Percentiles rank a stretch among this genome's conserved stretches.
These are phyloP conservation scores for Saccharomyces pastorianus DNA, from an alignment of 1,139 yeast species.

Conservation along the genomic window DNA sequence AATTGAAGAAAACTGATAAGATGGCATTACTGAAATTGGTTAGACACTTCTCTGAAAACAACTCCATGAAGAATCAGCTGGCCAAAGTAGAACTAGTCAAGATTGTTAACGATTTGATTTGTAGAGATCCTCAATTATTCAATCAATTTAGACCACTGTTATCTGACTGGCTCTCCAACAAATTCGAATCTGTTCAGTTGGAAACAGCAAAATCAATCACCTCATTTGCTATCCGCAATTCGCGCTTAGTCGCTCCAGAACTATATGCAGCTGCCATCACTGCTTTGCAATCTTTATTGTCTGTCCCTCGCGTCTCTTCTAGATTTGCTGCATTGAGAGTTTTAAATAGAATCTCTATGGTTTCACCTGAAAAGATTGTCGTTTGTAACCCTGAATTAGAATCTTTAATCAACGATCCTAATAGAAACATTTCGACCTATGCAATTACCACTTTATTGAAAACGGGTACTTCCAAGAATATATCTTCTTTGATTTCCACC, in stretches of 20 bases:
- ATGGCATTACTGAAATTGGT: slow-evolving; percentile 91
- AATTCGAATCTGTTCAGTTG: slow-evolving; percentile 82
- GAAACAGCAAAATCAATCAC: slow-evolving; percentile 85
- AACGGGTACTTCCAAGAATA: slow-evolving; percentile 88
- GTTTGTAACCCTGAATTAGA: slow-evolving; percentile 78
- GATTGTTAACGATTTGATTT: slow-evolving; percentile 62
- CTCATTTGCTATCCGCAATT: slow-evolving; percentile 38
- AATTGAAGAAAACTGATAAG: slow-evolving; percentile 81
- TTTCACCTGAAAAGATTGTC: slow-evolving; percentile 70
- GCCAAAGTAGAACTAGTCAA: slow-evolving; percentile 84
- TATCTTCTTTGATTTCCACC: slow-evolving; percentile 79
- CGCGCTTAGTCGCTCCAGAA: slow-evolving; percentile 47
- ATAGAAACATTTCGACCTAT: slow-evolving; percentile 88
- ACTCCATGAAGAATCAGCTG: slow-evolving; percentile 58
- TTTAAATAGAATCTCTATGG: slow-evolving; percentile 75
- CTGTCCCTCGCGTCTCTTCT: slow-evolving; percentile 86
- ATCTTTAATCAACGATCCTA: slow-evolving; percentile 74
- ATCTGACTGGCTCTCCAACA: slow-evolving; percentile 65
- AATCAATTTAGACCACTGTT: slow-evolving; percentile 53
- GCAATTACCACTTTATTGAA: slow-evolving; percentile 93
- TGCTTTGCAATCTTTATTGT: slow-evolving; percentile 65
- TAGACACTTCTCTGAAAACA: slow-evolving; percentile 60
- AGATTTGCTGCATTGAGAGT: slow-evolving; percentile 91
- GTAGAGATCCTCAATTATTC: slow-evolving; percentile 27
- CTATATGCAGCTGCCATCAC: slow-evolving; percentile 60